phyloP scores from a whole-genome alignment of 2,329 filamentous ascomycete genomes.

The Penicillium brevicompactum region DNA sequence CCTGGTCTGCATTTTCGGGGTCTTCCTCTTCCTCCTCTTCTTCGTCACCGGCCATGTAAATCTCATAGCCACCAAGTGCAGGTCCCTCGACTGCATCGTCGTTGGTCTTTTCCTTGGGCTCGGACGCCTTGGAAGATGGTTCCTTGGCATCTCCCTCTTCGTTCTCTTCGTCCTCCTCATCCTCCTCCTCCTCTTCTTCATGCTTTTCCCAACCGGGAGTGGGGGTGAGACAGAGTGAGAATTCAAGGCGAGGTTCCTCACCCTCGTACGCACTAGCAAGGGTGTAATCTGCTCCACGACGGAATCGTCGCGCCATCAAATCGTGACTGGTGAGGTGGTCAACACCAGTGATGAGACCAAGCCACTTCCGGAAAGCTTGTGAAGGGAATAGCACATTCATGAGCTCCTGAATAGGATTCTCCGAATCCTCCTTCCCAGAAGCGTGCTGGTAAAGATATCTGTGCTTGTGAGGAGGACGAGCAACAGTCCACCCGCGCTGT shows the following conservation, averaged over 20 bases:
- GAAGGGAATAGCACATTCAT: constrained; percentile 83
- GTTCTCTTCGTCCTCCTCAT: constrained; percentile 43
- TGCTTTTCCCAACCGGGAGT: constrained; percentile 81
- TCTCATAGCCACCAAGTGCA: constrained; percentile 57
- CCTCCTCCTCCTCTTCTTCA: constrained; percentile 56
- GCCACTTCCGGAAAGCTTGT: constrained; percentile 83
- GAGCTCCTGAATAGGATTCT: constrained; percentile 69
- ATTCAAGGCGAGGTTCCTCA: constrained; percentile 74
- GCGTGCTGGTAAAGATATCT: constrained; percentile 79
- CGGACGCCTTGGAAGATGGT: constrained; percentile 23
- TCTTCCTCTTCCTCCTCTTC: constrained; percentile 65
- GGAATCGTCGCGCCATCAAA: constrained; percentile 82
- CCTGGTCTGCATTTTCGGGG: constrained; percentile 33
- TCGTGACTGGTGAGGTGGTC: constrained; percentile 68
- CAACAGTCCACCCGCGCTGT: constrained; percentile 69
- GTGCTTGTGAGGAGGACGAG: constrained; percentile 91
- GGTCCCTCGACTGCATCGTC: constrained; percentile 34
- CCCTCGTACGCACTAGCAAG: constrained; percentile 81
- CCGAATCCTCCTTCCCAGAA: constrained; percentile 34
- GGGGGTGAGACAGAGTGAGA: constrained; percentile 85
- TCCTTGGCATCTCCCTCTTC: constrained; percentile 37
- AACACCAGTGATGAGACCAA: constrained; percentile 78
- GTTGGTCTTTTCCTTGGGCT: constrained; percentile 38
- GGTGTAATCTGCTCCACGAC: constrained; percentile 85
- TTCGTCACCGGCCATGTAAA: constrained; percentile 86